A percentile compares a stretch with the other conserved stretches of the same genome.
Evolutionary conservation across 2,329 filamentous ascomycete genomes (phyloP).

Genomic region (Zymoseptoria tritici): DNA sequence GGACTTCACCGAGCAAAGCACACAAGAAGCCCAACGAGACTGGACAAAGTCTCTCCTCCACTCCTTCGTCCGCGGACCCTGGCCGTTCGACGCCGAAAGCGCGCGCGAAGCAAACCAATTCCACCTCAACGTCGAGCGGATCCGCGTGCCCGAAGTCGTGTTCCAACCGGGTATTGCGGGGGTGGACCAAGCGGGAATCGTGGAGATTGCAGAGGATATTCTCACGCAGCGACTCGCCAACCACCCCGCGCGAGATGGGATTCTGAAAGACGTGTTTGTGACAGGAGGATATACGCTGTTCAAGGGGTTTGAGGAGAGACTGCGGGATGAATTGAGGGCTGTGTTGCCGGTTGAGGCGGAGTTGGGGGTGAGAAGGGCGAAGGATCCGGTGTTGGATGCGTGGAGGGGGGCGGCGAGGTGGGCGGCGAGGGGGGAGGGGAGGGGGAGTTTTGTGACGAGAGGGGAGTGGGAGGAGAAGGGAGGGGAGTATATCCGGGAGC

Average conservation of each 20-base stretch:
- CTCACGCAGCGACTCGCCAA: constrained; percentile 67
- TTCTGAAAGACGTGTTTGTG: constrained; percentile 81
- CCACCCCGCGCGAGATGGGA: constrained; percentile 53
- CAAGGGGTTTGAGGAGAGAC: constrained; percentile 73
- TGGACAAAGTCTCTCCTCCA: constrained; percentile 91
- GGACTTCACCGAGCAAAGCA: constrained; percentile 84
- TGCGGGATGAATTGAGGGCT: constrained; percentile 64
- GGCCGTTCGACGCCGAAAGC: constrained; percentile 73
- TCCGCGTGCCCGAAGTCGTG: constrained; percentile 97
- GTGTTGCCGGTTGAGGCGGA: constrained; percentile 62
- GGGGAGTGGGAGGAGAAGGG: constrained; percentile 91
- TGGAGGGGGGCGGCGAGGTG: constrained; percentile 90
- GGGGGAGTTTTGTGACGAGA: constrained; percentile 60
- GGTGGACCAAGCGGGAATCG: constrained; percentile 90
- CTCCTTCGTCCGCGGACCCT: constrained; percentile 79
- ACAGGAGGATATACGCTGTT: constrained; percentile 92
- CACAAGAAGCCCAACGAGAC: constrained; percentile 83
- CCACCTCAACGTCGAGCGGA: constrained; percentile 97
- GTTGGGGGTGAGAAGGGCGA: constrained; percentile 64
- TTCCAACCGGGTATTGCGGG: constrained; percentile 97
- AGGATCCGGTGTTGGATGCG: constrained; percentile 73
- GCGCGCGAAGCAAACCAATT: constrained; percentile 78
- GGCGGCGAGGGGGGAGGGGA: constrained; percentile 55
- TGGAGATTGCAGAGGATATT: constrained; percentile 88
- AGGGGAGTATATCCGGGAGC: constrained; percentile 77